Percentiles rank a stretch among this genome's conserved stretches.
Conservation (phyloP, 2,329 filamentous ascomycete genomes). For the Thielaviopsis punctulata region DNA sequence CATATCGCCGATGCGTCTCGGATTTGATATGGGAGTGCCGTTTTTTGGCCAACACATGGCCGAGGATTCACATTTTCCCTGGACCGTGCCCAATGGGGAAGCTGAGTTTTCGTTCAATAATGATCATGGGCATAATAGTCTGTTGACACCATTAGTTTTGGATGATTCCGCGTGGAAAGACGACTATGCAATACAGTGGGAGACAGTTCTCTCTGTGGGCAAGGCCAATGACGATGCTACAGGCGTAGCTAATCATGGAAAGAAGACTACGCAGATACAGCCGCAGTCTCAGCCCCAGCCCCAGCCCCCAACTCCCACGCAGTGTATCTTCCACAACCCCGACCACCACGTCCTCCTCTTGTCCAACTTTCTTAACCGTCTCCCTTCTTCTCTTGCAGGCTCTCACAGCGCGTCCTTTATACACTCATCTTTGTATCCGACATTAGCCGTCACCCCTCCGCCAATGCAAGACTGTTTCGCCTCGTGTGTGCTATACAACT, state of each 20-base stretch:
- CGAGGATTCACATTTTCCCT: neutral
- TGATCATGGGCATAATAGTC: neutral
- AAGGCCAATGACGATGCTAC: neutral
- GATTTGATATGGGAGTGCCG: neutral
- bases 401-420: neutral
- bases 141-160: neutral
- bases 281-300: neutral
- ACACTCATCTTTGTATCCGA: constrained; percentile 1
- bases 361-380: neutral
- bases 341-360: neutral
- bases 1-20: neutral
- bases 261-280: neutral
- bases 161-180: neutral
- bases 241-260: neutral
- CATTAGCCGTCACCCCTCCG: neutral
- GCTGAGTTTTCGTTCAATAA: neutral
- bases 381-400: neutral
- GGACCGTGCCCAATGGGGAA: neutral
- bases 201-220: neutral
- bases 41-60: neutral
- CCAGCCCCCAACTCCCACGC: neutral
- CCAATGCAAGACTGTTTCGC: neutral
- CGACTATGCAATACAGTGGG: neutral
- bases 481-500: neutral
- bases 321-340: neutral